These are phyloP conservation scores for Neurospora cerealis DNA, from an alignment of 495 filamentous ascomycete genomes.

Conservation along the genomic window DNA sequence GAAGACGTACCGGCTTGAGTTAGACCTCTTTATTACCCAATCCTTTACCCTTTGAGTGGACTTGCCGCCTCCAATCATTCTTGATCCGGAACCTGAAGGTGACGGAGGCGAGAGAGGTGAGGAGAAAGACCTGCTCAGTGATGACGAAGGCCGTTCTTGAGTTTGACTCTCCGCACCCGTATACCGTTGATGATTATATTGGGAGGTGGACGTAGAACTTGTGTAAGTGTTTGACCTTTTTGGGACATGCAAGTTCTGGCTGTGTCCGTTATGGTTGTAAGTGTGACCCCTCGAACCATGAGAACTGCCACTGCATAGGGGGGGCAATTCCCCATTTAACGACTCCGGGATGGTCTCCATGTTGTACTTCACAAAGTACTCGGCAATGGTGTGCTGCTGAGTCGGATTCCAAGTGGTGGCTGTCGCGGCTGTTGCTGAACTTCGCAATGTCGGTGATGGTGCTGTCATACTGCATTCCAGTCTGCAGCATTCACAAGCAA, in stretches of 20 bases:
- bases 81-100: background rate
- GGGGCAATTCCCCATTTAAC: background rate
- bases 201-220: background rate
- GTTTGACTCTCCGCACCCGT: background rate
- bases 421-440: background rate
- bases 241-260: background rate
- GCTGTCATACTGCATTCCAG: background rate
- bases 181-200: background rate
- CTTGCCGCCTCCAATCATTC: slow-evolving; percentile 1
- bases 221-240: background rate
- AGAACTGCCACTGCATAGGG: background rate
- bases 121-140: background rate
- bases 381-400: background rate
- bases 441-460: background rate
- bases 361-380: background rate
- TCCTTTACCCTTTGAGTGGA: slow-evolving; percentile 15
- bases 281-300: background rate
- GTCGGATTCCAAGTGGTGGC: background rate
- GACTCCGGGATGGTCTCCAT: background rate
- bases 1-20: slow-evolving; percentile 11
- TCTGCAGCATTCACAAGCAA: background rate
- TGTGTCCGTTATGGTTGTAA: background rate
- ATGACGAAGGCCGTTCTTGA: background rate
- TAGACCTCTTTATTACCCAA: slow-evolving; percentile 22
- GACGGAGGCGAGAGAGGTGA: background rate